Evolutionary conservation across 2,329 filamentous ascomycete species (phyloP).

Genomic region (Simplicillium sp.): DNA sequence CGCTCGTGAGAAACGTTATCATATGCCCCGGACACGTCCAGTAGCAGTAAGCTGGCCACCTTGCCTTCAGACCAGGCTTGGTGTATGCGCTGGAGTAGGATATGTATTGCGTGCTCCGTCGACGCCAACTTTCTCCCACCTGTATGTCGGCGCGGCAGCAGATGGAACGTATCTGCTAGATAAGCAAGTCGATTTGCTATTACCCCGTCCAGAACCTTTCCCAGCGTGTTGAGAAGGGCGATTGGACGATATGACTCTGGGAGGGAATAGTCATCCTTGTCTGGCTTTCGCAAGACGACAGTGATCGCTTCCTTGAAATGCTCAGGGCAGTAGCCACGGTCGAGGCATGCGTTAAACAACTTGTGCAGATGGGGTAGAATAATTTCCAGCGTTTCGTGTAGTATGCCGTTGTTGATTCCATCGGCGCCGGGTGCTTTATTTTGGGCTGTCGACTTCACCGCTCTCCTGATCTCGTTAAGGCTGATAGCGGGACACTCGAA

Average conservation of each 20-base stretch:
- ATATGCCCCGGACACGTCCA: slow-evolving; percentile 9
- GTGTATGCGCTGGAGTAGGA: slow-evolving; percentile 8
- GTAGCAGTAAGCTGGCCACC: slow-evolving; percentile 8
- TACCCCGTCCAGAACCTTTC: slow-evolving; percentile 8
- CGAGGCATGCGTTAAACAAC: slow-evolving; percentile 10
- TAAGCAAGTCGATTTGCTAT: slow-evolving; percentile 8
- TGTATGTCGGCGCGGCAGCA: slow-evolving; percentile 4
- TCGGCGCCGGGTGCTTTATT: slow-evolving; percentile 11
- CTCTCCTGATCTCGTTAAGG: slow-evolving; percentile 3
- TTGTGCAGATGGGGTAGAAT: slow-evolving; percentile 7
- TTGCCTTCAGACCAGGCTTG: slow-evolving; percentile 6
- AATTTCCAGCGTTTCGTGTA: slow-evolving; percentile 10
- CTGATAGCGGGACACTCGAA: slow-evolving; percentile 1
- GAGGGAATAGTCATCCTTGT: slow-evolving; percentile 10
- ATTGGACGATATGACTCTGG: slow-evolving; percentile 12
- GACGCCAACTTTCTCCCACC: slow-evolving; percentile 6
- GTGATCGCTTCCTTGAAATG: slow-evolving; percentile 10
- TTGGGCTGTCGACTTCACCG: slow-evolving; percentile 8
- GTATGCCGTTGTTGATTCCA: slow-evolving; percentile 11
- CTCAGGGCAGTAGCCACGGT: slow-evolving; percentile 9
- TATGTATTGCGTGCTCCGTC: slow-evolving; percentile 8
- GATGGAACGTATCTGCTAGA: slow-evolving; percentile 5
- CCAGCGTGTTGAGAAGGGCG: slow-evolving; percentile 9
- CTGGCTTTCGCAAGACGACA: slow-evolving; percentile 9
- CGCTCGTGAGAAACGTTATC: slow-evolving; percentile 9